Conservation (phyloP, 2,329 filamentous ascomycete genomes). For the Hymenoscyphus salicellus region DNA sequence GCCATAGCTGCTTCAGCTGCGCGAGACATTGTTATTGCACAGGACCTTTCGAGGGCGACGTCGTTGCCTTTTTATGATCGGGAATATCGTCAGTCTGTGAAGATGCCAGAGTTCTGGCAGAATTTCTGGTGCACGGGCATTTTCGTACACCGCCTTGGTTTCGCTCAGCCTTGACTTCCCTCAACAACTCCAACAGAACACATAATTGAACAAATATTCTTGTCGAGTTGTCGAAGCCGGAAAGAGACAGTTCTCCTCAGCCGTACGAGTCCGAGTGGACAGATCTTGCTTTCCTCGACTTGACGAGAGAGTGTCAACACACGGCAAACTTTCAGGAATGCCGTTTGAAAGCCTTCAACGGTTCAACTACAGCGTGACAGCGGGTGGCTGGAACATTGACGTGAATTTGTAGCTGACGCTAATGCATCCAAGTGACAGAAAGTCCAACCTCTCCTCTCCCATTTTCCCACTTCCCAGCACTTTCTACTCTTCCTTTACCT, state of each 20-base stretch:
- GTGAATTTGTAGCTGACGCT: neutral
- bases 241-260: neutral
- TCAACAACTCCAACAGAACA: neutral
- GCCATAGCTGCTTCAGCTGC: constrained; percentile 39
- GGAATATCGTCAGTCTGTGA: constrained; percentile 6
- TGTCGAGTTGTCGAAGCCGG: neutral
- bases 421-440: constrained; percentile 1
- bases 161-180: neutral
- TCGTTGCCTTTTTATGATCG: neutral
- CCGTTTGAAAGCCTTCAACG: constrained; percentile 8
- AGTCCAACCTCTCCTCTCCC: neutral
- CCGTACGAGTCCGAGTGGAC: neutral
- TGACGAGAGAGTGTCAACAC: neutral
- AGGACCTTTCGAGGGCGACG: neutral
- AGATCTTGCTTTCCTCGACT: neutral
- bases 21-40: constrained; percentile 27
- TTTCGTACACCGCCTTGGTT: neutral
- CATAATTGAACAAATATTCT: neutral
- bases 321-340: constrained; percentile 10
- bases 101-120: constrained; percentile 25
- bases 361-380: constrained; percentile 6
- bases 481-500: neutral
- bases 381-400: constrained; percentile 10
- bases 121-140: neutral
- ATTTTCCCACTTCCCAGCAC: neutral